A percentile compares a stretch with the other conserved stretches of the same genome.
phyloP scores from a whole-genome alignment of 2,329 filamentous ascomycete species.

The Sarocladiaceae sp. region DNA sequence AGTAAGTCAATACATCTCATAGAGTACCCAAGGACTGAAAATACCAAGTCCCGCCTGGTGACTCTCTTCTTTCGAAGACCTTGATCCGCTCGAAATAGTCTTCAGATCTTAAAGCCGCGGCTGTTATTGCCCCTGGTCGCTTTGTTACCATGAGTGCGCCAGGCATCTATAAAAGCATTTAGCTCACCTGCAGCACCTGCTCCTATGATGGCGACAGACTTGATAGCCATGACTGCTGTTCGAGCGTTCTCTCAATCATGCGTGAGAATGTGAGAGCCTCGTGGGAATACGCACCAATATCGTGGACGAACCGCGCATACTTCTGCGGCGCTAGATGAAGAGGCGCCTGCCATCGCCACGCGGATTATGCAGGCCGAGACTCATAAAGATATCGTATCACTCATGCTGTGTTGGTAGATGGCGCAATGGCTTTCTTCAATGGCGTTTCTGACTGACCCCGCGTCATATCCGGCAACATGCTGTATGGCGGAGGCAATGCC shows the following conservation, averaged over 20 bases:
- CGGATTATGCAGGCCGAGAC: background rate
- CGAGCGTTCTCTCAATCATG: too few relatives aligned
- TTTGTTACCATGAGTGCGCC: background rate
- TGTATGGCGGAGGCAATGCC: too few relatives aligned
- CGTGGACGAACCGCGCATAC: too few relatives aligned
- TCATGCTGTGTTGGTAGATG: background rate
- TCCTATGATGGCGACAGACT: constrained; percentile 4
- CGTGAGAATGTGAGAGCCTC: background rate
- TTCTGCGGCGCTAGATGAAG: background rate
- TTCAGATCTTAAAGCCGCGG: constrained; percentile 30
- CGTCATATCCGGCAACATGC: too few relatives aligned
- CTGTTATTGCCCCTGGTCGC: constrained; percentile 4
- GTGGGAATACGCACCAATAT: too few relatives aligned
- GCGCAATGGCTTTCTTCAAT: background rate
- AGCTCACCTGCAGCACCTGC: constrained; percentile 4
- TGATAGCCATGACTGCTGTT: background rate
- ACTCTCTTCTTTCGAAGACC: constrained; percentile 39
- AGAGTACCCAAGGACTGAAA: background rate
- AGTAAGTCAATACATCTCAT: background rate
- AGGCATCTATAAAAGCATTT: background rate
- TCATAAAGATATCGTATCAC: background rate
- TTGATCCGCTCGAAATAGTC: constrained; percentile 20
- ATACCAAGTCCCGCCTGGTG: constrained; percentile 42
- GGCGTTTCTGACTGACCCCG: background rate
- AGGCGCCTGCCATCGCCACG: background rate